Evolutionary conservation across 306 rosid genomes (phyloP), one percentile per base, ranked within the genome.

Genomic region (Delonix regia): DNA sequence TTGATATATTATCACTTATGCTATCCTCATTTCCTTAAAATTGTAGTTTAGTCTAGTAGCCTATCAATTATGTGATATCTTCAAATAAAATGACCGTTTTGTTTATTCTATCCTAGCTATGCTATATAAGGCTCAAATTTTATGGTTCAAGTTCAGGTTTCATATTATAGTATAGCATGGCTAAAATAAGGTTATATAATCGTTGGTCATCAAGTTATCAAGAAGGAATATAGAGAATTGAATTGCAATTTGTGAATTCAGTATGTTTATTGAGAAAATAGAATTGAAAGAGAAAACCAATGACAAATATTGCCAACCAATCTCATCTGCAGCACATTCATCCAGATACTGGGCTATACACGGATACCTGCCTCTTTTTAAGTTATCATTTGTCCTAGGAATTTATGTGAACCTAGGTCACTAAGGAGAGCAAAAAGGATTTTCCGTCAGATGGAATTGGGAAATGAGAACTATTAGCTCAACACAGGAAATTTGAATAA

Each of bases 21-120:
- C 64, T 71, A 45, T 51, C 38, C 34, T 62, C 76, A n/a, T 71
- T 47, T 16, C 33, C 72, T 44, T 5, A 27, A 66, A 36, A 8
- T 69, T 55, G 47, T 56, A 36, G 56, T 59, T 41, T 69, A 9
- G 22, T 69, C 47, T 42, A 38, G 33, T 55, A 9, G 59, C 38
- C 38, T 18, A 28, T 66, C 21, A 15, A 52, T 81, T 33, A 48
- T 63, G 27, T 38, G 30, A 57, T 68, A 16, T 22, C 12, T 85
- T 38, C 2, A 44, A 47, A 49, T 61, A 25, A 48, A 49, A 63
- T 42, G 47, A 22, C 42, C 6, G 22, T 73, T 62, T 75, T 65
- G 28, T 33, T 15, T 39, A 30, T 72, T 60, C 71, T 11, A 3
- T 69, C 45, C 41, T 53, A 30, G 59, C 1, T 52, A 52, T 52